Conservation (phyloP, 495 filamentous ascomycete genomes). For the Aspergillus kassunensis region DNA sequence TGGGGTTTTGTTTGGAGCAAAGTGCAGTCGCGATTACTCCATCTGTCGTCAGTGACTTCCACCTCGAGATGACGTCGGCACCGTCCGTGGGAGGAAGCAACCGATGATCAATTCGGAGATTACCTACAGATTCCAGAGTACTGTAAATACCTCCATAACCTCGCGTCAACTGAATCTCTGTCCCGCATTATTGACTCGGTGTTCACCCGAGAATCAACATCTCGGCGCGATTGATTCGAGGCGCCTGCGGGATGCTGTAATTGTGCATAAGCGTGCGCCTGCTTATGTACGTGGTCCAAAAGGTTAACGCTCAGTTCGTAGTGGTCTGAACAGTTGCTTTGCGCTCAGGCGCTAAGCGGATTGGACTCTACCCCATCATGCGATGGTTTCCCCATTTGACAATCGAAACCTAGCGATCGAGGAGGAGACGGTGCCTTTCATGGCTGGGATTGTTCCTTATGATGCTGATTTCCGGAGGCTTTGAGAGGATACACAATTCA, state of each 20-base stretch:
- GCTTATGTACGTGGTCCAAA: slow-evolving; percentile 21
- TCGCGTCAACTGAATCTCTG: not conserved
- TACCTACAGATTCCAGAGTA: too few relatives aligned
- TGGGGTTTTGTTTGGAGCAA: not conserved
- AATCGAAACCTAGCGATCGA: not conserved
- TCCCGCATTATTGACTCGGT: not conserved
- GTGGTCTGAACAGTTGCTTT: not conserved
- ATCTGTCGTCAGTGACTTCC: not conserved
- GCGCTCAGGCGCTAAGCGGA: not conserved
- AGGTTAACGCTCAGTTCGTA: not conserved
- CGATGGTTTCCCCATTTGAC: not conserved
- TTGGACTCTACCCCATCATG: too few relatives aligned
- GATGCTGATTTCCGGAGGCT: not conserved
- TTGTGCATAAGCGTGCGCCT: slow-evolving; percentile 13
- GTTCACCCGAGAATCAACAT: not conserved
- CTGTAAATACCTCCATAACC: too few relatives aligned
- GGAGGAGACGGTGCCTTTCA: not conserved
- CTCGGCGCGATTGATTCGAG: not conserved
- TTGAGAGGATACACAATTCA: not conserved
- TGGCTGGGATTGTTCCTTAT: not conserved
- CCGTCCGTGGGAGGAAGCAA: not conserved
- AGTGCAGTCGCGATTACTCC: not conserved
- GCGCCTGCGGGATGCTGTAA: slow-evolving; percentile 22
- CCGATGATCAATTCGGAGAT: not conserved
- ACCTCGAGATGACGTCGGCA: not conserved